Conservation (phyloP, 495 filamentous ascomycete genomes). For the Cairneyella variabilis region DNA sequence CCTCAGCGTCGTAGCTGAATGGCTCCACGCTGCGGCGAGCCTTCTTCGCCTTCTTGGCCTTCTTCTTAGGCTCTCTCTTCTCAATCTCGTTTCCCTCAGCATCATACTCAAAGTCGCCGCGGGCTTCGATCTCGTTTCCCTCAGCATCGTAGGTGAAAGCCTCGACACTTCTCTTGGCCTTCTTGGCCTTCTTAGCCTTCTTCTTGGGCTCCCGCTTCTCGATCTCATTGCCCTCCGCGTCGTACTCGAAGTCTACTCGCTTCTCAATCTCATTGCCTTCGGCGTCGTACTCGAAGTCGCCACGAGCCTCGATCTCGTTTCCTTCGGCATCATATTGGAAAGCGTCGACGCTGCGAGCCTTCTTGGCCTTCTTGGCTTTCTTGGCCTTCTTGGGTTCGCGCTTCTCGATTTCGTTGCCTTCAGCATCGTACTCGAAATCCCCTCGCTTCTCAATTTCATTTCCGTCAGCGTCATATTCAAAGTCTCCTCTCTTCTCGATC, state of each 20-base stretch:
- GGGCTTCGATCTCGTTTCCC: conserved; percentile 10
- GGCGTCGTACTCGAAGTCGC: too few species aligned
- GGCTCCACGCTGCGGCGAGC: neutral
- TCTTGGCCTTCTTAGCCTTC: too few species aligned
- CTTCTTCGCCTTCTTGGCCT: neutral
- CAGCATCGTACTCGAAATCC: conserved; percentile 6
- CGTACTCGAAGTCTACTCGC: too few species aligned
- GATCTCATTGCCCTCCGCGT: too few species aligned
- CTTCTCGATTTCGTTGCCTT: conserved; percentile 9
- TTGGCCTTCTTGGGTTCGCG: too few species aligned
- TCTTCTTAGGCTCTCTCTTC: conserved; percentile 2
- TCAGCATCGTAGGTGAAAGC: conserved; percentile 1
- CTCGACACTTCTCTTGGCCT: too few species aligned
- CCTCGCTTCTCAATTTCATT: conserved; percentile 10
- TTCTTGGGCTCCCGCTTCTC: too few species aligned
- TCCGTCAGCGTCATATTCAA: conserved; percentile 9
- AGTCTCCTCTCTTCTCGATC: neutral
- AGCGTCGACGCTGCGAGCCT: too few species aligned
- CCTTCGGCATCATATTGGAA: too few species aligned
- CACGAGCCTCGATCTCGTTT: too few species aligned
- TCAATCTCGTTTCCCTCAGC: conserved; percentile 17
- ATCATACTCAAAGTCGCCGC: conserved; percentile 7
- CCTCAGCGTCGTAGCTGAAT: conserved; percentile 7
- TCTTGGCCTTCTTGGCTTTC: too few species aligned
- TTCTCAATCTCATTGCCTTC: too few species aligned